phyloP scores from a whole-genome alignment of 2,329 filamentous ascomycete species.

The Westerdykella sp. region DNA sequence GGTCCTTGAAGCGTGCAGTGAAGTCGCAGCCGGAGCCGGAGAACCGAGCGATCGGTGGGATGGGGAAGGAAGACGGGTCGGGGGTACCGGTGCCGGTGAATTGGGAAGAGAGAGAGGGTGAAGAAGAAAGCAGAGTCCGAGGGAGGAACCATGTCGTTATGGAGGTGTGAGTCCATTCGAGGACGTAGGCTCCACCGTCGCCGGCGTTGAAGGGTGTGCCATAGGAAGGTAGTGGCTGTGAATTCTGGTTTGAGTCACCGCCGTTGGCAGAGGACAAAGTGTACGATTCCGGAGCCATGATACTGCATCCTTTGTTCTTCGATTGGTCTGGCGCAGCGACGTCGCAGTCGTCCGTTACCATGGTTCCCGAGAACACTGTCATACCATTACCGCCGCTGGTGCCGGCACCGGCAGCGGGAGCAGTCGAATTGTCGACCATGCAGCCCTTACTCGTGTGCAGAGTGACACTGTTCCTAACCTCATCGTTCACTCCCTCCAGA shows the following conservation, averaged over 20 bases:
- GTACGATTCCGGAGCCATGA: constrained; percentile 15
- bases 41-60: constrained; percentile 31
- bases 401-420: neutral
- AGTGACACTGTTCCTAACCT: constrained; percentile 22
- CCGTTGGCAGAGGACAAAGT: constrained; percentile 28
- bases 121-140: constrained; percentile 5
- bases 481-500: constrained; percentile 32
- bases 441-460: constrained; percentile 28
- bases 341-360: constrained; percentile 45
- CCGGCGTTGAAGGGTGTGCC: constrained; percentile 30
- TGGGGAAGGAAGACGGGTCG: constrained; percentile 17
- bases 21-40: constrained; percentile 45
- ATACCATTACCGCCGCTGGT: neutral
- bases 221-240: constrained; percentile 19
- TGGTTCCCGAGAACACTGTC: constrained; percentile 41
- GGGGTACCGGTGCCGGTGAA: constrained; percentile 4
- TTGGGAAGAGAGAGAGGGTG: constrained; percentile 15
- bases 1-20: constrained; percentile 20
- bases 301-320: constrained; percentile 34
- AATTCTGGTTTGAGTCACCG: neutral
- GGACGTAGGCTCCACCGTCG: constrained; percentile 38
- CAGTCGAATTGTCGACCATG: constrained; percentile 14
- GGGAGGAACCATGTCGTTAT: constrained; percentile 43
- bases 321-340: constrained; percentile 21
- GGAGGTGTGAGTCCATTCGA: constrained; percentile 32